A percentile compares a stretch with the other conserved stretches of the same genome.
Evolutionary conservation across 257 asterid species (phyloP).

Genomic region (Cynanchum wilfordii): DNA sequence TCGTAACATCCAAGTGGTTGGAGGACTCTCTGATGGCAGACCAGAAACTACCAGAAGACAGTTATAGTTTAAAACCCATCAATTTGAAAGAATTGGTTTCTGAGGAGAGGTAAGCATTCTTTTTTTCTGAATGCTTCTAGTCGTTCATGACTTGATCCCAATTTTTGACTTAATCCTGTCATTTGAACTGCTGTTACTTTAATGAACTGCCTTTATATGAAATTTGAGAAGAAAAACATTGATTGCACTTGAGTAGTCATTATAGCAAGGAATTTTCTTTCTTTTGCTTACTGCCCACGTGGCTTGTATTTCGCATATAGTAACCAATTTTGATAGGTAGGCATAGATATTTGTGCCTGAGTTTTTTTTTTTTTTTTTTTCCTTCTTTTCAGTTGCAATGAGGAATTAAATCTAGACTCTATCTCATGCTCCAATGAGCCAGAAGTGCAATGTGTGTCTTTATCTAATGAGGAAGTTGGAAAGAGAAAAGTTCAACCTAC

Average conservation of each 20-base stretch:
- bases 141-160: background rate
- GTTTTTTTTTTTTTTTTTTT: conserved; percentile 6
- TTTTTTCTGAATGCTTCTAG: background rate
- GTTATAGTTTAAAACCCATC: conserved; percentile 56
- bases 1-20: conserved; percentile 74
- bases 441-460: conserved; percentile 24
- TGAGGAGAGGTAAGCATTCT: conserved; percentile 43
- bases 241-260: too few species aligned
- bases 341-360: background rate
- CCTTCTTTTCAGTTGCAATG: conserved; percentile 34
- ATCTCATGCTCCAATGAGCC: conserved; percentile 14
- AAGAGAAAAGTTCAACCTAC: conserved; percentile 19
- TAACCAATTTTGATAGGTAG: background rate
- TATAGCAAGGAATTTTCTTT: too few species aligned
- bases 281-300: background rate
- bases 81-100: conserved; percentile 31
- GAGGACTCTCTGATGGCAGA: conserved; percentile 60
- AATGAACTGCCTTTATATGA: background rate
- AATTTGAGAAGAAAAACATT: background rate
- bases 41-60: conserved; percentile 55
- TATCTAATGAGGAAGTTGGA: conserved; percentile 22
- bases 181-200: background rate
- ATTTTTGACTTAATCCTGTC: background rate
- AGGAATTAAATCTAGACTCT: conserved; percentile 27
- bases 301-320: background rate